phyloP scores from a whole-genome alignment of 2,329 filamentous ascomycete species.

The Ophiostoma quercus region DNA sequence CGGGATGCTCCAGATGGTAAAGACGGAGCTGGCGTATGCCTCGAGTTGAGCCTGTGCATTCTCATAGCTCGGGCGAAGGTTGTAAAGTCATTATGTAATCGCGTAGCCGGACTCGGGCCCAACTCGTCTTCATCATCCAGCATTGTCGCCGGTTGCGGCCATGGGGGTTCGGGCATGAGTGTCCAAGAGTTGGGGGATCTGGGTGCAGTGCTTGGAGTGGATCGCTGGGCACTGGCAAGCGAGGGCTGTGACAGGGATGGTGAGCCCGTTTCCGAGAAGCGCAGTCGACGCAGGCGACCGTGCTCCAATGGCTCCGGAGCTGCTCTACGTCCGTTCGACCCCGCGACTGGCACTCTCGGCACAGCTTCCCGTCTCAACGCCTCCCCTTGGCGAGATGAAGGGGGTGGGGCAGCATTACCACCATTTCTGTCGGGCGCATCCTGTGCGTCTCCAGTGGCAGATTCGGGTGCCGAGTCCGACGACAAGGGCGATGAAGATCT shows the following conservation, averaged over 20 bases:
- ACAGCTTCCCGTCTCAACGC: not conserved
- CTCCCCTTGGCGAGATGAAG: not conserved
- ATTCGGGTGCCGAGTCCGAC: not conserved
- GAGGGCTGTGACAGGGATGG: not conserved
- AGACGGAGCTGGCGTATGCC: not conserved
- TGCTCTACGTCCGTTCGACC: not conserved
- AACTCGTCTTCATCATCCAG: no score
- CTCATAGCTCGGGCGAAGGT: no score
- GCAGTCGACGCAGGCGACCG: not conserved
- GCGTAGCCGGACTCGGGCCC: no score
- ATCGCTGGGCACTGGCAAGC: not conserved
- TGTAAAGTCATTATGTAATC: no score
- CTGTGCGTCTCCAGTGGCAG: not conserved
- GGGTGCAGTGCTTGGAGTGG: not conserved
- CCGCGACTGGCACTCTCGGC: not conserved
- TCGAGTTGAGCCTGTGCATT: no score
- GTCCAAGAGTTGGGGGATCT: not conserved
- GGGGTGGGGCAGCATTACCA: not conserved
- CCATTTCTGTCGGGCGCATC: not conserved
- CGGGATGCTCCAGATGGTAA: not conserved
- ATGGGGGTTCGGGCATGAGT: no score
- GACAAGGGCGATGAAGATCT: not conserved
- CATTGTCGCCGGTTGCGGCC: no score
- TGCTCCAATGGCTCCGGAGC: not conserved
- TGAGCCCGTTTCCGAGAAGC: not conserved